A percentile compares a stretch with the other conserved stretches of the same genome.
Evolutionary conservation across 371 early-diverging fungal genomes (phyloP).

Genomic region (Capillidium rhysosporum): DNA sequence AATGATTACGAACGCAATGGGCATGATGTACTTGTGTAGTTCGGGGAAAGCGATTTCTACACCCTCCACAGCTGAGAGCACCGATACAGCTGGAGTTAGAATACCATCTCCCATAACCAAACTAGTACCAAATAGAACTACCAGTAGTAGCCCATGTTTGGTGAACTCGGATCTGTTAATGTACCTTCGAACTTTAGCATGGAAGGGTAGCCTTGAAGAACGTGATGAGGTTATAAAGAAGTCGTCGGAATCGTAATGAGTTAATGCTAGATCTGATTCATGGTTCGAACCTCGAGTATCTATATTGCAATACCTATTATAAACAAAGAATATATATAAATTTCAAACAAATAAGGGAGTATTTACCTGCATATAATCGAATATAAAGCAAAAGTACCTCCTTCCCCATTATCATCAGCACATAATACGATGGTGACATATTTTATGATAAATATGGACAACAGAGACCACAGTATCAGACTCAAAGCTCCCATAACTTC

Average conservation of each 20-base stretch:
- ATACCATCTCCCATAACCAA: constrained; percentile 19
- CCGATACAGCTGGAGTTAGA: constrained; percentile 19
- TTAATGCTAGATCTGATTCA: constrained; percentile 4
- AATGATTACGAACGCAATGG: constrained; percentile 14
- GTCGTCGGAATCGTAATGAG: constrained; percentile 7
- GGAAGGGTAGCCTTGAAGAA: neutral
- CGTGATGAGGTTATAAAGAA: neutral
- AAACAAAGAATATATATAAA: neutral
- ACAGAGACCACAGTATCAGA: constrained; percentile 29
- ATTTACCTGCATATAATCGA: constrained; percentile 19
- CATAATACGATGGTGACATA: constrained; percentile 24
- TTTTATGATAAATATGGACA: constrained; percentile 22
- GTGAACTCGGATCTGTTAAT: neutral
- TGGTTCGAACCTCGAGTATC: constrained; percentile 6
- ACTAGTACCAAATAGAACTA: constrained; percentile 13
- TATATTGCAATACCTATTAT: constrained; percentile 7
- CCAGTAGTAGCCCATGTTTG: neutral
- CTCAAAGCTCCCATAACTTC: constrained; percentile 21
- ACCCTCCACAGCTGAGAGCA: constrained; percentile 12
- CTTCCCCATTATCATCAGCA: constrained; percentile 41
- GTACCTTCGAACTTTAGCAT: neutral
- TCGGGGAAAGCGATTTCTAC: constrained; percentile 4
- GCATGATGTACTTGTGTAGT: constrained; percentile 7
- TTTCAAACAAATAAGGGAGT: neutral
- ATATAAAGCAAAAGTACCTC: constrained; percentile 34